Evolutionary conservation across 2,329 filamentous ascomycete genomes (phyloP).

Genomic region (Domatiomyces globalis): DNA sequence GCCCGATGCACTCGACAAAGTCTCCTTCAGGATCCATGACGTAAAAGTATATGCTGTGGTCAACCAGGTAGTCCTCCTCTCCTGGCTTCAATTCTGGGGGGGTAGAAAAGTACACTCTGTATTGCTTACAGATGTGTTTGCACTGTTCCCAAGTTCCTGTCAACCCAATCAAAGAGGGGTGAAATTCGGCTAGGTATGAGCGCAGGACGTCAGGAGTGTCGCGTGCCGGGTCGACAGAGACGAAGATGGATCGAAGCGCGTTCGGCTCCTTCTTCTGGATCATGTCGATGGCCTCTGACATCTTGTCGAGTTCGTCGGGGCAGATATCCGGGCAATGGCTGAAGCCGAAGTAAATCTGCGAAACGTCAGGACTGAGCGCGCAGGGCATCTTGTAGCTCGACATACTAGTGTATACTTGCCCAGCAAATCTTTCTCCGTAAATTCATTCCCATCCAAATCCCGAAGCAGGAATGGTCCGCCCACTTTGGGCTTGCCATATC

Average conservation of each 20-base stretch:
- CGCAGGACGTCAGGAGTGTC: conserved; percentile 76
- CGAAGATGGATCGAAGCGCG: conserved; percentile 65
- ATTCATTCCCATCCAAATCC: conserved; percentile 65
- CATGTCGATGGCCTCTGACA: conserved; percentile 84
- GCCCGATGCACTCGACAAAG: conserved; percentile 90
- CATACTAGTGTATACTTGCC: conserved; percentile 56
- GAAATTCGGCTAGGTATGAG: conserved; percentile 81
- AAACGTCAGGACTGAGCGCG: not conserved
- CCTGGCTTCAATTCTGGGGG: conserved; percentile 76
- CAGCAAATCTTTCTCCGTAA: conserved; percentile 67
- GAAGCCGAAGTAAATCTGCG: conserved; percentile 94
- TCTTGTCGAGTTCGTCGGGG: conserved; percentile 97
- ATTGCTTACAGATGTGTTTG: conserved; percentile 87
- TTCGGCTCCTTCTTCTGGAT: conserved; percentile 32
- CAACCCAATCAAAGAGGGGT: conserved; percentile 69
- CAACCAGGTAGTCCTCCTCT: conserved; percentile 81
- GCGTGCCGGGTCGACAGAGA: conserved; percentile 86
- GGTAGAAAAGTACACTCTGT: conserved; percentile 94
- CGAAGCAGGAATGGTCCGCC: conserved; percentile 72
- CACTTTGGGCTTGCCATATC: conserved; percentile 82
- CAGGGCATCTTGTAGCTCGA: conserved; percentile 1
- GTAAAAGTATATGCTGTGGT: conserved; percentile 99
- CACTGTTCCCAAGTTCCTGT: conserved; percentile 90
- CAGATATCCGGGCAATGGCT: conserved; percentile 97
- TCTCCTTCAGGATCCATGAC: conserved; percentile 97